Conservation (phyloP, 2,329 filamentous ascomycete species). For the Fusarium pseudocircinatum region DNA sequence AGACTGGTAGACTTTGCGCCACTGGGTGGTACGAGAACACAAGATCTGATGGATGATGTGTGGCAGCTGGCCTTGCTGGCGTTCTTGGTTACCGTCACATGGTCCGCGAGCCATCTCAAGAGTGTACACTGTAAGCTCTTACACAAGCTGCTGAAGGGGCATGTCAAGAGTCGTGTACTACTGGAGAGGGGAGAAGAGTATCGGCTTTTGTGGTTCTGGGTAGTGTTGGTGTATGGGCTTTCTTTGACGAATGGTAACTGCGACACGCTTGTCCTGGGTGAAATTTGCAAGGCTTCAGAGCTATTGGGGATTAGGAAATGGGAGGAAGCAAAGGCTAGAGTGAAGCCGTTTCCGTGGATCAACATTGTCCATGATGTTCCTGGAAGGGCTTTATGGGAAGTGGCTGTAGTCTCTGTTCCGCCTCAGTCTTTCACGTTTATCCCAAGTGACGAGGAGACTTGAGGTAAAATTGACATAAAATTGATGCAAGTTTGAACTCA, state of each 20-base stretch:
- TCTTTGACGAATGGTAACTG: not conserved
- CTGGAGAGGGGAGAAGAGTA: conserved; percentile 7
- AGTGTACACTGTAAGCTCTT: conserved; percentile 4
- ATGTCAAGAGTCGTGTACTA: not conserved
- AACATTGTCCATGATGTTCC: conserved; percentile 11
- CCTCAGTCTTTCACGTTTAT: not conserved
- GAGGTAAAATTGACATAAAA: not conserved
- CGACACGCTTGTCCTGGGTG: not conserved
- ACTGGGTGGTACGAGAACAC: conserved; percentile 1
- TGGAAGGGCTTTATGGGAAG: conserved; percentile 23
- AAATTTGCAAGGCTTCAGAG: not conserved
- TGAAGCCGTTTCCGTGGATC: conserved; percentile 31
- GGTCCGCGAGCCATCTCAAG: conserved; percentile 3
- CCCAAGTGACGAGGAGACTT: not conserved
- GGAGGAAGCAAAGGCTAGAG: conserved; percentile 1
- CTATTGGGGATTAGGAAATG: conserved; percentile 2
- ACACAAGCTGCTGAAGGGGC: conserved; percentile 6
- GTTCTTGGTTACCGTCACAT: conserved; percentile 21
- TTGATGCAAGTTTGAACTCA: not conserved
- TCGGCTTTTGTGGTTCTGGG: conserved; percentile 20
- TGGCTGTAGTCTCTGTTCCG: not conserved
- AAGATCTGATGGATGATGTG: conserved; percentile 15
- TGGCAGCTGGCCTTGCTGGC: conserved; percentile 21
- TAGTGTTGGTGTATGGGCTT: conserved; percentile 23
- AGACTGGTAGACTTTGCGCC: conserved; percentile 24